phyloP scores from a whole-genome alignment of 2,329 filamentous ascomycete species.

The Coniella lustricola region DNA sequence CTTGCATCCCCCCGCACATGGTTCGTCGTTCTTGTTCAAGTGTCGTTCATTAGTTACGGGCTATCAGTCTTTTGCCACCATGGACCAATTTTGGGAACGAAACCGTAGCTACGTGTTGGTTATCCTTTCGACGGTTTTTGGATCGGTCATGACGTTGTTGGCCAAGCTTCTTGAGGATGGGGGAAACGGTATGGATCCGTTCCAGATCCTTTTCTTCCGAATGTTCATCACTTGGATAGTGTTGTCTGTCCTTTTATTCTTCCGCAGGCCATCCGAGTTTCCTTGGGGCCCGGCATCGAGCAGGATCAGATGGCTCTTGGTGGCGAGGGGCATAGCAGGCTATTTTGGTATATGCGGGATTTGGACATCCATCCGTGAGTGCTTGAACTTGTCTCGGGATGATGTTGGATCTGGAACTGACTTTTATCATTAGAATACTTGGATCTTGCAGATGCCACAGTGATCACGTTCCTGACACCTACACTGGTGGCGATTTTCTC shows the following conservation, averaged over 20 bases:
- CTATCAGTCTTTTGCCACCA: slow-evolving; percentile 18
- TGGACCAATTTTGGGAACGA: slow-evolving; percentile 44
- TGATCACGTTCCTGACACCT: slow-evolving; percentile 81
- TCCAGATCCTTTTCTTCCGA: slow-evolving; percentile 61
- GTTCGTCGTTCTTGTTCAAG: background rate
- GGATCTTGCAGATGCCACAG: slow-evolving; percentile 78
- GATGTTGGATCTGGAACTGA: background rate
- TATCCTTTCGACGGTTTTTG: slow-evolving; percentile 71
- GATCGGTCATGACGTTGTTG: slow-evolving; percentile 76
- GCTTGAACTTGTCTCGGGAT: slow-evolving; percentile 62
- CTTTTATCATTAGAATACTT: slow-evolving; percentile 58
- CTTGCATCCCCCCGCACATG: background rate
- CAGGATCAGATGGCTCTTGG: slow-evolving; percentile 60
- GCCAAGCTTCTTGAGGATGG: slow-evolving; percentile 41
- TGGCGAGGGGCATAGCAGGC: slow-evolving; percentile 62
- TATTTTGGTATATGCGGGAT: slow-evolving; percentile 70
- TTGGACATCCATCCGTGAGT: slow-evolving; percentile 52
- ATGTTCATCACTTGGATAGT: slow-evolving; percentile 67
- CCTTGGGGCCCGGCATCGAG: slow-evolving; percentile 54
- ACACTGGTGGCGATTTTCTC: slow-evolving; percentile 74
- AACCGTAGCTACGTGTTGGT: slow-evolving; percentile 72
- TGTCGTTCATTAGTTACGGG: background rate
- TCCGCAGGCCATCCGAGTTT: slow-evolving; percentile 57
- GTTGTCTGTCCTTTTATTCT: slow-evolving; percentile 68
- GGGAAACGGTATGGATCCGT: slow-evolving; percentile 10